These are phyloP conservation scores for Microthyrium microscopicum DNA, from an alignment of 2,329 filamentous ascomycete genomes.

Conservation along the genomic window DNA sequence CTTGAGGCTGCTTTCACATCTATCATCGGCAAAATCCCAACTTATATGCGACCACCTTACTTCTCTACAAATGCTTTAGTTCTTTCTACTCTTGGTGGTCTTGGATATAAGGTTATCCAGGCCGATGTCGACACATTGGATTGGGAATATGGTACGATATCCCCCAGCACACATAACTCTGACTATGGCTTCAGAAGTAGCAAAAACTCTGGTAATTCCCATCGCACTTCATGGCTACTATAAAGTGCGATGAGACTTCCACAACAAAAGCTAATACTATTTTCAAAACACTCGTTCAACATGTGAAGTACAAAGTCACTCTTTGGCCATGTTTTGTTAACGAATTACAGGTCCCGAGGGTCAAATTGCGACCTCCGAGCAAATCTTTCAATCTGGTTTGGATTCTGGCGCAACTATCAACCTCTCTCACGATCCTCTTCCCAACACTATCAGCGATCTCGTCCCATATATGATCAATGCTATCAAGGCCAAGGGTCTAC, in stretches of 20 bases:
- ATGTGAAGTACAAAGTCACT: no score
- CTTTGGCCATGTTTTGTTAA: no score
- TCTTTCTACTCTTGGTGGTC: slow-evolving; percentile 20
- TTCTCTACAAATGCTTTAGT: slow-evolving; percentile 18
- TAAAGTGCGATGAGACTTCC: no score
- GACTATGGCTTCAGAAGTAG: no score
- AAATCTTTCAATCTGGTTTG: slow-evolving; percentile 1
- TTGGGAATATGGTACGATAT: no score
- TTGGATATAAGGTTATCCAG: slow-evolving; percentile 33
- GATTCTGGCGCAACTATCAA: not conserved
- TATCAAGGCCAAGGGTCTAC: not conserved
- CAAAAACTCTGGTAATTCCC: no score
- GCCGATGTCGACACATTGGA: slow-evolving; percentile 15
- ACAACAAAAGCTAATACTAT: no score
- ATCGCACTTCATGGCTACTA: no score
- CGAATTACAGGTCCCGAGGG: no score
- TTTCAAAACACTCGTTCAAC: no score
- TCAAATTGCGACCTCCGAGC: slow-evolving; percentile 6
- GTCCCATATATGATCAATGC: not conserved
- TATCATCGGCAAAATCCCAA: slow-evolving; percentile 29
- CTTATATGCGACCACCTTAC: slow-evolving; percentile 37
- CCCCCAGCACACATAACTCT: no score
- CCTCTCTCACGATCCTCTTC: not conserved
- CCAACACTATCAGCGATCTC: not conserved
- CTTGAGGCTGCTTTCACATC: slow-evolving; percentile 33